These are phyloP conservation scores for Penicillium oxalicum DNA, from an alignment of 2,329 filamentous ascomycete genomes.

Conservation along the genomic window DNA sequence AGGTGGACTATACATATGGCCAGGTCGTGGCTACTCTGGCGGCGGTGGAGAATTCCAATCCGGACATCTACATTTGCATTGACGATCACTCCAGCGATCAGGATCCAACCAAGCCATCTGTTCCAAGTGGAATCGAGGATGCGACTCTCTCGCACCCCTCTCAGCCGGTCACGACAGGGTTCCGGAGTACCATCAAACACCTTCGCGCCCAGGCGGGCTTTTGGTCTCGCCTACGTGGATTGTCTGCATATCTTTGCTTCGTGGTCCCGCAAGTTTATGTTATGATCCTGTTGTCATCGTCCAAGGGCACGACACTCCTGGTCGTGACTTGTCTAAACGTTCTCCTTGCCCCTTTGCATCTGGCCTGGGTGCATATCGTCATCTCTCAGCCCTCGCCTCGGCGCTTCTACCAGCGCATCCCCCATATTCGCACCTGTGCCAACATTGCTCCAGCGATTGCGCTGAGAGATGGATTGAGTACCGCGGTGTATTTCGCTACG, in stretches of 20 bases:
- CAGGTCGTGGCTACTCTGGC: conserved; percentile 56
- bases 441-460: conserved; percentile 65
- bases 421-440: conserved; percentile 58
- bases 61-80: conserved; percentile 49
- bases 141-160: conserved; percentile 42
- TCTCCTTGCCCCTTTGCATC: conserved; percentile 60
- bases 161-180: conserved; percentile 56
- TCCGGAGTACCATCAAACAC: conserved; percentile 54
- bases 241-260: conserved; percentile 48
- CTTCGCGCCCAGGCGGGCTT: conserved; percentile 60
- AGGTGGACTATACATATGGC: conserved; percentile 55
- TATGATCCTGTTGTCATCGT: conserved; percentile 36
- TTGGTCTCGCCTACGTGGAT: conserved; percentile 63
- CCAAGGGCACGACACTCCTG: conserved; percentile 31
- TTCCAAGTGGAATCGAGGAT: conserved; percentile 39
- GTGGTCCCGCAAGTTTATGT: conserved; percentile 30
- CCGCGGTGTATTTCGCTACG: conserved; percentile 38
- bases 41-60: conserved; percentile 57
- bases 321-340: conserved; percentile 55
- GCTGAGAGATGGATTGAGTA: conserved; percentile 54
- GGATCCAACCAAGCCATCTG: conserved; percentile 27
- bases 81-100: conserved; percentile 27
- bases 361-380: conserved; percentile 80
- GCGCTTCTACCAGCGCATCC: conserved; percentile 64
- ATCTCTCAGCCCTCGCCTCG: conserved; percentile 63